Evolutionary conservation across 768 basidiomycete genomes (phyloP), one percentile per base, ranked within the genome.

Genomic region (Panus rudis): DNA sequence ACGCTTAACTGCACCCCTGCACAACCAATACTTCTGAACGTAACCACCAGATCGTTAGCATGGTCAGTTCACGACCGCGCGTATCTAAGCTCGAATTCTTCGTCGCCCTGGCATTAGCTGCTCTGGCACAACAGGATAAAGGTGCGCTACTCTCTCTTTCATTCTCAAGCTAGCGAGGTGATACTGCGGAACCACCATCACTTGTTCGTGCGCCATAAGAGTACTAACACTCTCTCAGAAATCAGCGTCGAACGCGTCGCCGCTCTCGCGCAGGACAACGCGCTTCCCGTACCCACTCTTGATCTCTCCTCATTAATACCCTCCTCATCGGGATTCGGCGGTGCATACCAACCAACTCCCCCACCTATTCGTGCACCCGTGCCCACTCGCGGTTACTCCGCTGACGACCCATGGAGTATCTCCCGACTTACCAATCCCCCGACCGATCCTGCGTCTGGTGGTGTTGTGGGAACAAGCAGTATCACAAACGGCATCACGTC

Each of bases 81-180:
- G 84, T 97, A 27, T 88, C 89, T 6, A 88, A 80, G 52, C 78
- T 84, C 44, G 92, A 97, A 58, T 93, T 94, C 68, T 93, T 87
- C 59, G 87, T 93, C 10, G 88, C 91, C 8, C 64, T 97, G 20
- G 90, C 88, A 10, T 71, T 97, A 12, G 89, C 88, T 34, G 88
- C 89, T 2, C 68, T 94, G 4, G 89, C 88, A 4, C 92, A 97
- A 62, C 67, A 78, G 4, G 82, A 79, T 3, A 81, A 82, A 75
- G 88, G 88, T 85, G 43, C 20, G 64, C 53, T 5, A 22, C 23
- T 25, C 7, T 47, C 23, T 21, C 33, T 52, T 45, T 12, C 14
- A 33, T 1, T 33, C 25, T 26, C 41, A 34, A 37, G 22, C 41
- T 13, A 13, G 46, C 12, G 17, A 24, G 28, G 2, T 14, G 24